Conservation (phyloP, 345 rosid genomes). For the Salix purpurea region DNA sequence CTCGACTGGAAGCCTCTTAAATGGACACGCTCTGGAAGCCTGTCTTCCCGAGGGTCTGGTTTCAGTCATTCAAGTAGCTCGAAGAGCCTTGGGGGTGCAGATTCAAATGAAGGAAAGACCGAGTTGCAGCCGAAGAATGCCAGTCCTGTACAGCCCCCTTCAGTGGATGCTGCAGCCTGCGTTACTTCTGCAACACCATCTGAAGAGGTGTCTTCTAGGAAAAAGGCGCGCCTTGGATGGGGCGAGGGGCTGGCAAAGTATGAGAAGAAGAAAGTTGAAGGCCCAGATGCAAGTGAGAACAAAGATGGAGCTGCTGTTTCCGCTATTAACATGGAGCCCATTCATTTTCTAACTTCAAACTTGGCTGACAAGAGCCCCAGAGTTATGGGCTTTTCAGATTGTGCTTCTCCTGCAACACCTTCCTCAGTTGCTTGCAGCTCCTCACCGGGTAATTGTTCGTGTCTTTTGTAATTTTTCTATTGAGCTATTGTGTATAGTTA, state of each 20-base stretch:
- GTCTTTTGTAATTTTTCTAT: neutral
- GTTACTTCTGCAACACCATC: conserved; percentile 40
- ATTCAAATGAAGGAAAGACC: conserved; percentile 55
- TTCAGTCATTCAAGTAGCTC: conserved; percentile 83
- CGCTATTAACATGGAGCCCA: conserved; percentile 34
- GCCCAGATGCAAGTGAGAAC: conserved; percentile 40
- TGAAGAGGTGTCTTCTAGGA: conserved; percentile 62
- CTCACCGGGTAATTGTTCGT: conserved; percentile 56
- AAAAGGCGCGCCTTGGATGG: conserved; percentile 94
- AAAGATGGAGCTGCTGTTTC: conserved; percentile 40
- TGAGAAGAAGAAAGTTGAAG: conserved; percentile 87
- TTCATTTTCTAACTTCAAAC: conserved; percentile 41
- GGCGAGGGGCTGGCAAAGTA: conserved; percentile 97
- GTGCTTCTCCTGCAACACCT: conserved; percentile 86
- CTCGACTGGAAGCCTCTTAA: conserved; percentile 66
- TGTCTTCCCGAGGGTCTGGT: conserved; percentile 80
- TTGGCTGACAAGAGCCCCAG: conserved; percentile 64
- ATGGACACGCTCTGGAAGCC: conserved; percentile 75
- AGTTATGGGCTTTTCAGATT: conserved; percentile 44
- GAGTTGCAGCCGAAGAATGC: conserved; percentile 43
- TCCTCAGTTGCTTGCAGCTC: conserved; percentile 94
- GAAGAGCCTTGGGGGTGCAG: conserved; percentile 65
- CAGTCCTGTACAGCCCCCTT: conserved; percentile 50
- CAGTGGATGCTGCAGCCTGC: conserved; percentile 60
- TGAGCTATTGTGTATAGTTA: neutral